These are phyloP conservation scores for Exophiala lecanii-corni DNA, from an alignment of 2,329 filamentous ascomycete species.

Conservation along the genomic window DNA sequence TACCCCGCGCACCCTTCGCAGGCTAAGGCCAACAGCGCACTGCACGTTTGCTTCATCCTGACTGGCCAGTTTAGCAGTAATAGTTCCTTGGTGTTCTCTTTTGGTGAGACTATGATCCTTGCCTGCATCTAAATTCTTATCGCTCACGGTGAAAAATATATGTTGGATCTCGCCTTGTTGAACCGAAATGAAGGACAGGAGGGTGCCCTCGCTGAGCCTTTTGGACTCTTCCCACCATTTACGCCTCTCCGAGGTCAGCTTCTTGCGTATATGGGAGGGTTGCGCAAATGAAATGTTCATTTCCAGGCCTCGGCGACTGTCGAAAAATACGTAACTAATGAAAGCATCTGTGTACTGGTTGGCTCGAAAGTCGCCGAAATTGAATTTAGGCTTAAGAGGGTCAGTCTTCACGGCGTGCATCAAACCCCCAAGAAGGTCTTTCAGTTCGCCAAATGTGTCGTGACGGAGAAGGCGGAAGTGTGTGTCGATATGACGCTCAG, in stretches of 20 bases:
- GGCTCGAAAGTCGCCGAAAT: slow-evolving; percentile 7
- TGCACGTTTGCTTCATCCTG: slow-evolving; percentile 5
- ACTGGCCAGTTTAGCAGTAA: slow-evolving; percentile 8
- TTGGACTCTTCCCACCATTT: slow-evolving; percentile 18
- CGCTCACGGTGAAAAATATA: slow-evolving; percentile 10
- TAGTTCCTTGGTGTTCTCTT: slow-evolving; percentile 6
- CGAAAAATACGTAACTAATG: slow-evolving; percentile 11
- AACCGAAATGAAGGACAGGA: slow-evolving; percentile 11
- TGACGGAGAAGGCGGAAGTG: slow-evolving; percentile 68
- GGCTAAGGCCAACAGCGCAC: slow-evolving; percentile 2
- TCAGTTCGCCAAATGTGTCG: slow-evolving; percentile 64
- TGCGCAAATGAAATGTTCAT: slow-evolving; percentile 11
- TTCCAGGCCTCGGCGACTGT: slow-evolving; percentile 7
- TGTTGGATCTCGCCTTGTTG: slow-evolving; percentile 3
- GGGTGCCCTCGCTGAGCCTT: slow-evolving; percentile 8
- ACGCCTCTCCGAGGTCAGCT: slow-evolving; percentile 1
- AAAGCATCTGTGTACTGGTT: slow-evolving; percentile 5
- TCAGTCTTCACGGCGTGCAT: slow-evolving; percentile 3
- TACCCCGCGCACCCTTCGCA: slow-evolving; percentile 1
- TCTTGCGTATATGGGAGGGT: slow-evolving; percentile 3
- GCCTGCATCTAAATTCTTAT: slow-evolving; percentile 5
- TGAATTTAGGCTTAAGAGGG: slow-evolving; percentile 35
- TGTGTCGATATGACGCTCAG: slow-evolving; percentile 39
- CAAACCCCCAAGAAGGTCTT: slow-evolving; percentile 42
- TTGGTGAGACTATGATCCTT: slow-evolving; percentile 7